Base-by-base conservation (phyloP, 352 stramenopile genomes). In the Globisporangium spinosum region DNA sequence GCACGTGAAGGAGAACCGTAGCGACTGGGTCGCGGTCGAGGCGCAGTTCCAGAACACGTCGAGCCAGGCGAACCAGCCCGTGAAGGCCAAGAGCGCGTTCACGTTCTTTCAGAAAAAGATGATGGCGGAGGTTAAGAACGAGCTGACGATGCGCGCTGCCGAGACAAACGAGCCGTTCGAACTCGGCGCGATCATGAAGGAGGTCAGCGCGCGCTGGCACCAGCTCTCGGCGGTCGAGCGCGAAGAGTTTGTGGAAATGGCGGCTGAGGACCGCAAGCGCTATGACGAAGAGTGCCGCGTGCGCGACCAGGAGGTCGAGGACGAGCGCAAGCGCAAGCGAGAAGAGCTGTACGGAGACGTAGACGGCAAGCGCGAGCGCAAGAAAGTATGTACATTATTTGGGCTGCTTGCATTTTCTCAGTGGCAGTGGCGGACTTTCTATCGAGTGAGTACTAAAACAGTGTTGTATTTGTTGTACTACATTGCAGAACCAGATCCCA, bases 301-400 rank as follows among this genome's bases (percentile, higher is more conserved):
- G n/a, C 79, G 86, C 2, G 88, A 96, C 70, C 72, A 86, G 45
- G 72, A 88, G 45, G 85, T 96, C 57, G 86, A 94, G 64, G 72
- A 62, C 47, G 82, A 90, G 53, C 88, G 84, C 43, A 85, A 89
- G 55, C 74, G 79, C 47, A 94, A 93, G 72, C 76, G 86, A 20
- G 82, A 94, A 10, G 86, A 94, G 49, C 62, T 90, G 68, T 84
- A 91, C 47, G 77, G 77, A 0, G 67, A 70, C 0, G 83, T 93
- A 1, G 84, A 95, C n/a, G 87, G 87, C 70, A 92, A 90, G 68
- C 87, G 87, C 40, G 87, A 94, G 64, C 85, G 88, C 60, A 95
- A 95, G 68, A 83, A 80, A 65, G 77, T 84, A 40, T 27, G 64
- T 59, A 22, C 10, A 22, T 25, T 43, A 23, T 43, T 43, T 25